Base-by-base conservation (phyloP, 768 basidiomycete species). In the Boletus bicolor region DNA sequence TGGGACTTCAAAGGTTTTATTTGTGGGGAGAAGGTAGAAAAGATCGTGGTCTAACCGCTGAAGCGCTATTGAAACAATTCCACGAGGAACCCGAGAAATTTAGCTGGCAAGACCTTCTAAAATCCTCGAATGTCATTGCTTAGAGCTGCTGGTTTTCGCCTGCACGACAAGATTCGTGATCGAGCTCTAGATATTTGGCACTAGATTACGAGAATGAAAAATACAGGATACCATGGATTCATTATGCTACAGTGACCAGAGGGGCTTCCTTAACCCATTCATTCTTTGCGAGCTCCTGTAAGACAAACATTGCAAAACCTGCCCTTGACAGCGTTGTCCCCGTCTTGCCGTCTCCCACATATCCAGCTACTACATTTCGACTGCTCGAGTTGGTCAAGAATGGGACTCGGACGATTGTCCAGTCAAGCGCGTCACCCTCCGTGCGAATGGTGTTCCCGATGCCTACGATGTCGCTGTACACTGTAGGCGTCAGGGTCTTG, bases 1-100 rank as follows among this genome's bases (percentile, higher is more conserved):
- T 97, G 71, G 82, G 83, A 14, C 70, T 94, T 35, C 95, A 98
- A 73, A 83, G 82, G 62, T 95, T 95, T 72, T 98, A 95, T 65
- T 69, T 93, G 46, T 86, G 89, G 82, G 72, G 75, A 41, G 70
- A 68, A 43, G 59, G 65, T 17, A 53, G 19, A 28, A 58, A 60
- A 63, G 62, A 54, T 12, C 51, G 39, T 6, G 41, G 51, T 15
- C 44, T 36, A 2, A 28, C 47, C 2, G 59, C 69, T 17, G 76
- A 78, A 56, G 68, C 75, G 44, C 70, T 92, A 49, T 67, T 95
- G 65, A 77, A 73, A 60, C 77, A 73, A 43, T 96, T 98, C 71
- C 89, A 95, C 66, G 85, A 92, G 65, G 77, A 75, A 32, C 92
- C 93, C 3, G 76, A 79, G 37, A 77, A 86, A 49, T 98, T 97